Conservation (phyloP, 2,329 filamentous ascomycete species). For the Aspergillus aculeatus region DNA sequence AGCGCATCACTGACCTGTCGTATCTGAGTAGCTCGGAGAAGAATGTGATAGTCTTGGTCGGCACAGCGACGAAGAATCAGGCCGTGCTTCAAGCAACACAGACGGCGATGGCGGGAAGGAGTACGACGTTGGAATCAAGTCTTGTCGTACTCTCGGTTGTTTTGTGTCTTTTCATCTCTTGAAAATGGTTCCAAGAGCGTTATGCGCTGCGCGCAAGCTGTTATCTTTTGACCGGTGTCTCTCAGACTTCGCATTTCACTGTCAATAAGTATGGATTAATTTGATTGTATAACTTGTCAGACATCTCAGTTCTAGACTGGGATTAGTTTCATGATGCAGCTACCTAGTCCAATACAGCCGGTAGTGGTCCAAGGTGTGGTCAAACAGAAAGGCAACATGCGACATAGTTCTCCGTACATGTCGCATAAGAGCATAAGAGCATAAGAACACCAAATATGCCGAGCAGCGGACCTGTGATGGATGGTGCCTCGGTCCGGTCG, state of each 20-base stretch:
- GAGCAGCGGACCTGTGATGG: neutral
- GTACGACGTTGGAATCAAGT: neutral
- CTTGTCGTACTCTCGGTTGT: neutral
- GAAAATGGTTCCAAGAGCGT: neutral
- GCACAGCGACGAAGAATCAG: constrained; percentile 8
- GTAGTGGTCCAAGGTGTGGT: no score
- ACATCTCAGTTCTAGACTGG: no score
- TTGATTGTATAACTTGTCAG: no score
- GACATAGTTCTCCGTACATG: no score
- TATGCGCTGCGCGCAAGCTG: no score
- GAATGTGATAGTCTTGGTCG: constrained; percentile 9
- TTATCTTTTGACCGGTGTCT: neutral
- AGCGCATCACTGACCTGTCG: neutral
- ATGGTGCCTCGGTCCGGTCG: neutral
- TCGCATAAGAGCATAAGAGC: neutral
- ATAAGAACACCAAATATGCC: neutral
- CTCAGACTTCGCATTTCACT: no score
- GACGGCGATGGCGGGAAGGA: constrained; percentile 5
- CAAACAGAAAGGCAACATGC: no score
- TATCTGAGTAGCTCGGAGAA: neutral
- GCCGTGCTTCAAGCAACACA: constrained; percentile 9
- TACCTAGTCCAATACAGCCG: no score
- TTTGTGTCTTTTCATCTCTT: neutral
- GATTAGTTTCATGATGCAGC: no score
- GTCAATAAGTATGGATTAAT: no score